phyloP scores from a whole-genome alignment of 257 asterid genomes.

The Salvia miltiorrhiza region DNA sequence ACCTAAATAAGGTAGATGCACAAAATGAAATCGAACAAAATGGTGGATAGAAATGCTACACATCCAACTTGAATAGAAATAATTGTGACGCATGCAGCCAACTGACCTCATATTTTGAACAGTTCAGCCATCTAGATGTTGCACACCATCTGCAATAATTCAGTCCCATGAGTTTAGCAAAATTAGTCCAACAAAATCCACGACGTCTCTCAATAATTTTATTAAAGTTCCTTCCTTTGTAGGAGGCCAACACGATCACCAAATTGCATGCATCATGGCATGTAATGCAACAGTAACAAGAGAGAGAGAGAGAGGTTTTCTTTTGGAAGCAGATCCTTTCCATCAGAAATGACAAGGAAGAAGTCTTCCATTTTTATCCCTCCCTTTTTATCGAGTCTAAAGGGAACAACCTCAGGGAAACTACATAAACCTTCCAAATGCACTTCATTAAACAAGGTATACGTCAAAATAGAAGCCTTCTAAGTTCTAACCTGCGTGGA shows the following conservation, averaged over 20 bases:
- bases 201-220: background rate
- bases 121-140: slow-evolving; percentile 69
- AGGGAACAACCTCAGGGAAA: background rate
- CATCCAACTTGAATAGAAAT: background rate
- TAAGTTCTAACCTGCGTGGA: slow-evolving; percentile 76
- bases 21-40: background rate
- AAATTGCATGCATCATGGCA: background rate
- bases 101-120: slow-evolving; percentile 90
- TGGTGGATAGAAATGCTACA: background rate
- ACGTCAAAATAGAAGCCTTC: slow-evolving; percentile 13
- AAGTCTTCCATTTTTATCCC: background rate
- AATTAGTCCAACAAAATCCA: background rate
- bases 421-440: background rate
- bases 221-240: background rate
- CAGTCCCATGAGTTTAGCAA: background rate
- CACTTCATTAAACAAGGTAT: background rate
- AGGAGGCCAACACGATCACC: slow-evolving; percentile 4
- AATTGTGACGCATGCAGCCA: background rate
- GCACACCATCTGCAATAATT: slow-evolving; percentile 67
- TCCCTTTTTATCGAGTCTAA: background rate
- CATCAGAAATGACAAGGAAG: too few relatives aligned
- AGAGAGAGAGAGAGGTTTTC: background rate
- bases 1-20: background rate
- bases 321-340: background rate
- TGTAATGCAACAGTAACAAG: background rate